Base-by-base conservation (phyloP, 2,329 filamentous ascomycete species). In the Alternaria alternata region DNA sequence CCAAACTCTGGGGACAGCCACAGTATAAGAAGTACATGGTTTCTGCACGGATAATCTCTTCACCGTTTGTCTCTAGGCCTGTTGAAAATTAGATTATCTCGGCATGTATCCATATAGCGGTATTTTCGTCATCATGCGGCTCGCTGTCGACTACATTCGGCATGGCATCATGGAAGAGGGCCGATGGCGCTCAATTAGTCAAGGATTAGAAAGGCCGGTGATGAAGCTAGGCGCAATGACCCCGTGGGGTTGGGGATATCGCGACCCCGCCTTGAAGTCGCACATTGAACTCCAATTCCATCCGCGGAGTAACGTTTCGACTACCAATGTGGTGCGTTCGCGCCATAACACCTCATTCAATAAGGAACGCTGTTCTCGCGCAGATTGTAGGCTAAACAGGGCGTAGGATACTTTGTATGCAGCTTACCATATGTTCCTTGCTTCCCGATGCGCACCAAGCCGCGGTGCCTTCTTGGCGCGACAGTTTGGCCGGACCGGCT, bases 151-250 rank as follows among this genome's bases (percentile, higher is more conserved):
- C 41, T 22, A 26, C 30, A 36, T 26, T 18, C 18, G 48, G 55
- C 18, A 51, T 51, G 51, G 24, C 39, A 32, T 26, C 4, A 24
- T 53, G 30, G 22, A 38, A 28, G 30, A 34, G 28, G 26, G 39
- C 39, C 38, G 48, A 42, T 41, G 41, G 55, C 55, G 41, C 12
- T 46, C 32, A 20, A 32, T 41, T 26, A 32, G 32, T 36, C 55
- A 32, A 43, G 39, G 51, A n/a, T 46, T 53, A 28, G 48, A 38
- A 20, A 52, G 30, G 28, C 39, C 34, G 30, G 47, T 16, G 47
- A 44, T 44, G 39, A 52, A 7, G 39, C 54, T 26, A 53, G 49
- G 43, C 48, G 55, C 55, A 32, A 53, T 57, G 48, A 53, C 55
- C 55, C 55, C 55, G n/a, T 24, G 41, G 48, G 55, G 54, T 38